Conservation (phyloP, 2,329 filamentous ascomycete species). For the Penicillium freii region DNA sequence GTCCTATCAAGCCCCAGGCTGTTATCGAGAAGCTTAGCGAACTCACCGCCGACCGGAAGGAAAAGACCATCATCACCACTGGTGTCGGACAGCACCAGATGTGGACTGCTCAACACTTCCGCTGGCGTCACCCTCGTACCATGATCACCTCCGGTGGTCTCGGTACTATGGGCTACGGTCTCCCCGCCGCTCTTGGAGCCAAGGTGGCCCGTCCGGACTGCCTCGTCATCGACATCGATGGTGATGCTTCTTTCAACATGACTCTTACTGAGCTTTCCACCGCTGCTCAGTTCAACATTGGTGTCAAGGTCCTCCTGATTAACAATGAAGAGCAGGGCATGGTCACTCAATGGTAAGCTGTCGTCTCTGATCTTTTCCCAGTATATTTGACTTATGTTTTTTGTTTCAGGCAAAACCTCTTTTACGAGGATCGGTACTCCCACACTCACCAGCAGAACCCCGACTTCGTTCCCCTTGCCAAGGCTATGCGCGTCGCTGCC, state of each 20-base stretch:
- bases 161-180: slow-evolving; percentile 92
- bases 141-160: slow-evolving; percentile 97
- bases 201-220: slow-evolving; percentile 81
- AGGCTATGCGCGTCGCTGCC: slow-evolving; percentile 84
- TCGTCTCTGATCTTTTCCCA: not conserved
- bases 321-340: slow-evolving; percentile 99
- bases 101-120: slow-evolving; percentile 97
- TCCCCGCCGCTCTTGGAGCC: slow-evolving; percentile 91
- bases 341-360: slow-evolving; percentile 76
- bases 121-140: slow-evolving; percentile 84
- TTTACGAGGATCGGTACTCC: slow-evolving; percentile 88
- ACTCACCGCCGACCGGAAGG: slow-evolving; percentile 74
- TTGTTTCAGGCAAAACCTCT: slow-evolving; percentile 70
- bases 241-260: slow-evolving; percentile 99
- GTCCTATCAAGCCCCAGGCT: slow-evolving; percentile 89
- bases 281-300: slow-evolving; percentile 92
- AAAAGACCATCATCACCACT: slow-evolving; percentile 83
- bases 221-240: slow-evolving; percentile 92
- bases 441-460: slow-evolving; percentile 95
- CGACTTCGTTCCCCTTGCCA: slow-evolving; percentile 90
- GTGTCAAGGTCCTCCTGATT: slow-evolving; percentile 87
- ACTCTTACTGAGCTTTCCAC: slow-evolving; percentile 93
- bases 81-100: slow-evolving; percentile 98
- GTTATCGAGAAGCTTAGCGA: slow-evolving; percentile 88
- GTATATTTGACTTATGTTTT: not conserved